Conservation (phyloP, 2,329 filamentous ascomycete genomes). For the Helminthosporium solani region DNA sequence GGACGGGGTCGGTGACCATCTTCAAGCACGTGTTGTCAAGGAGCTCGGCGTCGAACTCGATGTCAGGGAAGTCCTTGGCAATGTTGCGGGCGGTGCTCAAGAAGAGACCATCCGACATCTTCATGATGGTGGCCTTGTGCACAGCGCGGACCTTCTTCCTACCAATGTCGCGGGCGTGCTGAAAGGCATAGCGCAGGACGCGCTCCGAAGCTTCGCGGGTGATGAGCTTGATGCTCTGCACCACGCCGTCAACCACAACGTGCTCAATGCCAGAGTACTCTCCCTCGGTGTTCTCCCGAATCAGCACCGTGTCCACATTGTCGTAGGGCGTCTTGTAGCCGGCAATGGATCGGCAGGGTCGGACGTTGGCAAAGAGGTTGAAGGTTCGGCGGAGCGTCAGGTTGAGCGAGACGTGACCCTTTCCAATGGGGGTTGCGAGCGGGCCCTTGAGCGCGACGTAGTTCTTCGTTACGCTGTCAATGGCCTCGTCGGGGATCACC, state of each 20-base stretch:
- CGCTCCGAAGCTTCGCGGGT: slow-evolving; percentile 92
- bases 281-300: slow-evolving; percentile 99
- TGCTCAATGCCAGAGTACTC: slow-evolving; percentile 99
- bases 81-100: slow-evolving; percentile 81
- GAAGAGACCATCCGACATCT: slow-evolving; percentile 99
- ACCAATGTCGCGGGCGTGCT: slow-evolving; percentile 91
- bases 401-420: slow-evolving; percentile 99
- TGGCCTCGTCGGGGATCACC: slow-evolving; percentile 87
- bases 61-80: slow-evolving; percentile 90
- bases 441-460: slow-evolving; percentile 98
- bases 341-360: slow-evolving; percentile 93
- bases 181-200: slow-evolving; percentile 95
- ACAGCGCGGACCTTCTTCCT: slow-evolving; percentile 96
- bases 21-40: slow-evolving; percentile 99
- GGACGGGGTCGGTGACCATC: slow-evolving; percentile 93
- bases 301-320: slow-evolving; percentile 92
- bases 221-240: slow-evolving; percentile 99
- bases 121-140: slow-evolving; percentile 99
- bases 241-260: slow-evolving; percentile 94
- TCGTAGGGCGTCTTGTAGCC: slow-evolving; percentile 99
- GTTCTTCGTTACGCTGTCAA: slow-evolving; percentile 90
- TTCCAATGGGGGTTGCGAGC: slow-evolving; percentile 95
- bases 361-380: slow-evolving; percentile 99
- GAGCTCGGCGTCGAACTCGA: slow-evolving; percentile 96
- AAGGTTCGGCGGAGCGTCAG: slow-evolving; percentile 97